These are phyloP conservation scores for Stemphylium vesicarium DNA, from an alignment of 2,329 filamentous ascomycete species.

Conservation along the genomic window DNA sequence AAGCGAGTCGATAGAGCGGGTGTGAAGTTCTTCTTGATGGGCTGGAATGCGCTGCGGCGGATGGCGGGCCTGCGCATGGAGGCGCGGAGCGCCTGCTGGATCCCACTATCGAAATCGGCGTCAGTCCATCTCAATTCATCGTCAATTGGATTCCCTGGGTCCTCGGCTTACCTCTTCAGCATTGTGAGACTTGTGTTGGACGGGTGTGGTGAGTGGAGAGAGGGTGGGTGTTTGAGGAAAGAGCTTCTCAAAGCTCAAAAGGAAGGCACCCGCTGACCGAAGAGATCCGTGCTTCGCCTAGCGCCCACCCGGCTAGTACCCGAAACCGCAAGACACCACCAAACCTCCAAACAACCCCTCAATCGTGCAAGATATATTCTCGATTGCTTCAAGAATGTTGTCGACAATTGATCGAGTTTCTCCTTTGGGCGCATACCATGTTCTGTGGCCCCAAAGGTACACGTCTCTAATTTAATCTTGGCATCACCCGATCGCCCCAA, in stretches of 20 bases:
- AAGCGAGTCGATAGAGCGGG: slow-evolving; percentile 67
- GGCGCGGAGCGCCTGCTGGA: slow-evolving; percentile 69
- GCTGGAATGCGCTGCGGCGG: slow-evolving; percentile 60
- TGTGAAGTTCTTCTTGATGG: slow-evolving; percentile 63
- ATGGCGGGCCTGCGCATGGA: slow-evolving; percentile 63
- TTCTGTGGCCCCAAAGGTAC: too few species aligned
- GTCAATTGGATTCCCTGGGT: slow-evolving; percentile 45
- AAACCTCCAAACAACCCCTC: background rate
- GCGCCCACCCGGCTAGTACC: slow-evolving; percentile 9
- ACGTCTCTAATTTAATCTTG: too few species aligned
- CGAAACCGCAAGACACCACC: background rate
- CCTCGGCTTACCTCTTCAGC: slow-evolving; percentile 64
- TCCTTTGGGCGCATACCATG: too few species aligned
- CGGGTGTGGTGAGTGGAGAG: slow-evolving; percentile 37
- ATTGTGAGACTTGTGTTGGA: slow-evolving; percentile 59
- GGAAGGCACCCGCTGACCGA: slow-evolving; percentile 7
- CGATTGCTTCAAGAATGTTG: too few species aligned
- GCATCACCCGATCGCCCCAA: too few species aligned
- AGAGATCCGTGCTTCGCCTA: slow-evolving; percentile 16
- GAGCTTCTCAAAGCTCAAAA: slow-evolving; percentile 21
- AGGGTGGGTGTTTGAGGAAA: slow-evolving; percentile 34
- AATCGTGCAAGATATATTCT: background rate
- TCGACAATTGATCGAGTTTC: too few species aligned
- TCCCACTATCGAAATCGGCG: slow-evolving; percentile 62
- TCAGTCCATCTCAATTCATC: slow-evolving; percentile 31